These are phyloP conservation scores for Hyaloscypha variabilis DNA, from an alignment of 495 filamentous ascomycete species.

Conservation along the genomic window DNA sequence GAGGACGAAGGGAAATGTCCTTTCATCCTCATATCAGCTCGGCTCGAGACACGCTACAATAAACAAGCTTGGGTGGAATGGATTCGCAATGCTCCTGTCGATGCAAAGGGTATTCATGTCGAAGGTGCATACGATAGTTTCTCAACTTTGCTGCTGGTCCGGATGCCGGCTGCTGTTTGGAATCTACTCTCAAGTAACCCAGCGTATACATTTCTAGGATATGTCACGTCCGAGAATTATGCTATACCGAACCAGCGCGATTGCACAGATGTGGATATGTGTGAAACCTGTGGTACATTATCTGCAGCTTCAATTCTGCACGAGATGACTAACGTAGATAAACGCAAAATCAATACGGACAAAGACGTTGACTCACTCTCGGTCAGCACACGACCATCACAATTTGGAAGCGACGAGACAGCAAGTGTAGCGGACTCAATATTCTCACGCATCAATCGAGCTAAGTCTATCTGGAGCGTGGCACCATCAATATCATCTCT, in stretches of 20 bases:
- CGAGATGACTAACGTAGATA: too few relatives aligned
- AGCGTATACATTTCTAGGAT: slow-evolving; percentile 14
- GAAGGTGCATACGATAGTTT: slow-evolving; percentile 14
- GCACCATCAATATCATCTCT: too few relatives aligned
- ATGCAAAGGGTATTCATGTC: slow-evolving; percentile 6
- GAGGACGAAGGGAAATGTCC: not conserved
- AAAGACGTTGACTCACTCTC: too few relatives aligned
- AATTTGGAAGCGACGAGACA: too few relatives aligned
- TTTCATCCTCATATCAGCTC: not conserved
- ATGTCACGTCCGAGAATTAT: slow-evolving; percentile 11
- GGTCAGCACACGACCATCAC: too few relatives aligned
- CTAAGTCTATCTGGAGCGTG: too few relatives aligned
- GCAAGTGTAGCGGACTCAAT: too few relatives aligned
- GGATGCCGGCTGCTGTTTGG: slow-evolving; percentile 13
- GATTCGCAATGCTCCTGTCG: slow-evolving; percentile 2
- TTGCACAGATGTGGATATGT: too few relatives aligned
- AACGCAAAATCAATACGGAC: too few relatives aligned
- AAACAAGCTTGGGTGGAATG: slow-evolving; percentile 5
- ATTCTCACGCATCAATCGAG: too few relatives aligned
- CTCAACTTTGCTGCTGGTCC: slow-evolving; percentile 6
- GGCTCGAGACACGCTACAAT: slow-evolving; percentile 2
- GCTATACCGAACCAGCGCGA: too few relatives aligned
- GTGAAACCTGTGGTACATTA: too few relatives aligned
- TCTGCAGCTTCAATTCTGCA: not conserved
- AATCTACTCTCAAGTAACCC: slow-evolving; percentile 9